Percentiles rank a stretch among this genome's conserved stretches.
Evolutionary conservation across 768 basidiomycete genomes (phyloP).

Genomic region (Trametes elegans): DNA sequence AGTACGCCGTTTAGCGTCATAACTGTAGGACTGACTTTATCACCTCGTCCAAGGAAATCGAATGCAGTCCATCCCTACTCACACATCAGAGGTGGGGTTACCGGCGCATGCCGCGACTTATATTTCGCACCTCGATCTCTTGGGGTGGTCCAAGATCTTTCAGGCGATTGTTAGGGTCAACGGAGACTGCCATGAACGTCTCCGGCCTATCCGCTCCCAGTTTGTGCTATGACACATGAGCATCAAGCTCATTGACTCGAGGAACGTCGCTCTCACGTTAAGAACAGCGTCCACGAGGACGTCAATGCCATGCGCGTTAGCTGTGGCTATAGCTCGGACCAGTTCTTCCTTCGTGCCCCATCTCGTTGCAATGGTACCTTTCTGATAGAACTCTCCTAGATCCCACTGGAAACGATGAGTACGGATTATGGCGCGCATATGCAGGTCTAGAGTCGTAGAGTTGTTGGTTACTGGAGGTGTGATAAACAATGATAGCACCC

Average conservation of each 20-base stretch:
- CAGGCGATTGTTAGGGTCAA: conserved; percentile 65
- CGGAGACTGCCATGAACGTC: conserved; percentile 64
- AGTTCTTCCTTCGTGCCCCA: conserved; percentile 90
- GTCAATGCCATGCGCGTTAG: conserved; percentile 66
- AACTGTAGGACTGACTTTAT: conserved; percentile 56
- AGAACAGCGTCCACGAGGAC: conserved; percentile 86
- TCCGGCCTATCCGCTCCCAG: conserved; percentile 81
- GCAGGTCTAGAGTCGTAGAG: no score
- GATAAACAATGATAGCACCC: no score
- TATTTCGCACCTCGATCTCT: conserved; percentile 60
- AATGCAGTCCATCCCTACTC: conserved; percentile 82
- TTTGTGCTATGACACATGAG: conserved; percentile 56
- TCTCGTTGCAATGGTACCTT: conserved; percentile 65
- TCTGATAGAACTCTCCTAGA: conserved; percentile 81
- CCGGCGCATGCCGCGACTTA: neutral
- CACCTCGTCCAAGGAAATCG: conserved; percentile 73
- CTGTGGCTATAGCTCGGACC: conserved; percentile 63
- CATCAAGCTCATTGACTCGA: neutral
- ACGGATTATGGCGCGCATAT: neutral
- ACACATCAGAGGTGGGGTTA: neutral
- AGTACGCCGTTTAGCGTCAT: neutral
- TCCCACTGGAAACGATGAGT: conserved; percentile 63
- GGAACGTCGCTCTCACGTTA: conserved; percentile 51
- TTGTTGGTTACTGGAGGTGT: no score
- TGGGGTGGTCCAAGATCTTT: conserved; percentile 54